phyloP scores from a whole-genome alignment of 108 stramenopile species.

The Heterococcus sp. region DNA sequence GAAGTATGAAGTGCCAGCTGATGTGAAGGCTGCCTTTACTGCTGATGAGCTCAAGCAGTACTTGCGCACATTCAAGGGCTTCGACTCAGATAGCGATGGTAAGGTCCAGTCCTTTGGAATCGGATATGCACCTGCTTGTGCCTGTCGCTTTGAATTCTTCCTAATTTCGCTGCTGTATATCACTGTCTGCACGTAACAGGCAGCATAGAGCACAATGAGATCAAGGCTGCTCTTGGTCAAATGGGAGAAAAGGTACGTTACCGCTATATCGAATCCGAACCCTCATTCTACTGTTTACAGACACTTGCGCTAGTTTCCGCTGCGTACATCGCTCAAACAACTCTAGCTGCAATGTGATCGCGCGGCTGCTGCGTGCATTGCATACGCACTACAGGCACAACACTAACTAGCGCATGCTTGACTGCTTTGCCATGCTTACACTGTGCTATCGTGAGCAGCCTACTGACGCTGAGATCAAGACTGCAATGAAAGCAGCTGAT shows the following conservation, averaged over 20 bases:
- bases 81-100: neutral
- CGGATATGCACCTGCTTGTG: no score
- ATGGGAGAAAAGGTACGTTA: neutral
- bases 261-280: neutral
- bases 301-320: no score
- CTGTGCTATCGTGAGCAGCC: neutral
- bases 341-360: no score
- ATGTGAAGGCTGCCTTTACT: neutral
- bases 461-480: neutral
- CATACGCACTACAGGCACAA: no score
- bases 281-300: no score
- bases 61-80: neutral
- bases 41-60: neutral
- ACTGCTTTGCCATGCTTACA: no score
- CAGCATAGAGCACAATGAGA: neutral
- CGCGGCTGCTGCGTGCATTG: no score
- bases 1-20: neutral
- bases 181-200: no score
- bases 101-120: no score
- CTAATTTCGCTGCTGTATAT: no score
- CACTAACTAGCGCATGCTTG: neutral
- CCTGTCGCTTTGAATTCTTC: no score
- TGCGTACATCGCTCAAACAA: no score
- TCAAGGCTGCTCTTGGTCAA: neutral
- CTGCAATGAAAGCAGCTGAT: conserved; percentile 26